These are phyloP conservation scores for Abelmoschus esculentus DNA, from an alignment of 345 rosid genomes.

Conservation along the genomic window DNA sequence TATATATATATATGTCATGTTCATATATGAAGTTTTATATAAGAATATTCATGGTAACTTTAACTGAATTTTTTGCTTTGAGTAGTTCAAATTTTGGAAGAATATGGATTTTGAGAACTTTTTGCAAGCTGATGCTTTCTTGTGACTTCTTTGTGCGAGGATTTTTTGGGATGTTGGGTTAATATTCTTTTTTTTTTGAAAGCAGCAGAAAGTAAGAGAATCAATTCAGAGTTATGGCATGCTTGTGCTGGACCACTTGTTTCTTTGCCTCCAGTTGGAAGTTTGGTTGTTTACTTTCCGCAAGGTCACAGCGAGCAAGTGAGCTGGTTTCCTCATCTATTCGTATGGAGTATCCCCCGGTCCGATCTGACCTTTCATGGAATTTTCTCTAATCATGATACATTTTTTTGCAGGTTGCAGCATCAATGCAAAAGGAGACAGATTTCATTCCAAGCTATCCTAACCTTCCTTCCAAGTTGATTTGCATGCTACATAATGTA, in stretches of 20 bases:
- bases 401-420: constrained; percentile 48
- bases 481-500: constrained; percentile 62
- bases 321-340: constrained; percentile 16
- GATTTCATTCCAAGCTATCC: constrained; percentile 65
- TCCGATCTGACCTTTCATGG: constrained; percentile 12
- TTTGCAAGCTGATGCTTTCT: constrained; percentile 2
- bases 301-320: constrained; percentile 99
- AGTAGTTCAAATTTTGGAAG: neutral
- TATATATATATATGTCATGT: neutral
- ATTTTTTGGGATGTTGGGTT: constrained; percentile 7
- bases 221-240: constrained; percentile 92
- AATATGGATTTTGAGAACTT: neutral
- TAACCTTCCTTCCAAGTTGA: constrained; percentile 65
- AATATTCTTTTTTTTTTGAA: constrained; percentile 13
- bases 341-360: neutral
- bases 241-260: constrained; percentile 97
- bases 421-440: constrained; percentile 70
- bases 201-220: constrained; percentile 74
- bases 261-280: constrained; percentile 86
- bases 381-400: constrained; percentile 6
- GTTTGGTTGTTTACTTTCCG: constrained; percentile 93
- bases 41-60: constrained; percentile 6
- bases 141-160: neutral
- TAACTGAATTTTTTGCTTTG: neutral
- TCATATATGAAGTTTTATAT: neutral